phyloP scores from a whole-genome alignment of 257 asterid genomes.

The Nicotiana attenuata region DNA sequence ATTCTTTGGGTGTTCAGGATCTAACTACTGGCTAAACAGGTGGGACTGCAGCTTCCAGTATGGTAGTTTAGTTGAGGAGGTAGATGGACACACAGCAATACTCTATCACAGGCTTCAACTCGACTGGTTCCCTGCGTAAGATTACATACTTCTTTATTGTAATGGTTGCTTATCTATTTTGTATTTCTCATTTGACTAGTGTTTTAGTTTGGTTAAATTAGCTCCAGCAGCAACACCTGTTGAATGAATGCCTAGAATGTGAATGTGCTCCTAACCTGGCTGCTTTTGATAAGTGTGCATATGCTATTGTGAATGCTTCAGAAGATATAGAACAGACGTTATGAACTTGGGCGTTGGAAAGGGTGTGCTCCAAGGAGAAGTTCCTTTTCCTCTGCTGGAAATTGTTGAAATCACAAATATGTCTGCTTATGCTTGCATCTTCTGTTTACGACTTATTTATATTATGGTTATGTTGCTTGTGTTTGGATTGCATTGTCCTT shows the following conservation, averaged over 20 bases:
- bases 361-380: neutral
- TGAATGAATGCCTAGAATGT: neutral
- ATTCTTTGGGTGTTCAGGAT: neutral
- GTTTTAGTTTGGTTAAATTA: neutral
- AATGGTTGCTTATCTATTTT: neutral
- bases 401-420: neutral
- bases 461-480: no score
- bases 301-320: neutral
- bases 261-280: neutral
- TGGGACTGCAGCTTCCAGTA: constrained; percentile 91
- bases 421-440: no score
- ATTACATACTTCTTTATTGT: constrained; percentile 20
- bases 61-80: constrained; percentile 99
- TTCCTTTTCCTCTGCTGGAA: neutral
- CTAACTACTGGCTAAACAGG: constrained; percentile 37
- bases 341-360: neutral
- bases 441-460: no score
- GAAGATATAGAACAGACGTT: neutral
- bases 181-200: neutral
- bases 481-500: no score
- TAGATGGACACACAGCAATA: constrained; percentile 97
- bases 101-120: constrained; percentile 90
- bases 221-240: neutral
- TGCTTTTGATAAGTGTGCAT: neutral
- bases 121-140: constrained; percentile 90